These are phyloP conservation scores for Naematelia encephala DNA, from an alignment of 768 basidiomycete genomes.

Conservation along the genomic window DNA sequence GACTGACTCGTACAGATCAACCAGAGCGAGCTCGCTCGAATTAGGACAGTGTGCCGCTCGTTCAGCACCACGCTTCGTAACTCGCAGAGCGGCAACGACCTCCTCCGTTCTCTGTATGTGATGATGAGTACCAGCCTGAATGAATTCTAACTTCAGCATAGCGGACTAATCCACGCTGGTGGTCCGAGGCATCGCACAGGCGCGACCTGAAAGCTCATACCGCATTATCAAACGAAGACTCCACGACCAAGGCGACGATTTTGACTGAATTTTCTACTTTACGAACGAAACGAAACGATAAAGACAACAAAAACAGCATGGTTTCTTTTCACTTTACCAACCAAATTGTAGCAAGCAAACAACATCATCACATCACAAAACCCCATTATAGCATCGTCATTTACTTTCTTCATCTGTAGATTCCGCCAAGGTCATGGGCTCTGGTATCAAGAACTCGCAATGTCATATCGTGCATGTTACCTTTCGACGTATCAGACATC, in stretches of 20 bases:
- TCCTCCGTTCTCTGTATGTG: conserved; percentile 42
- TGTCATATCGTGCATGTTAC: not conserved
- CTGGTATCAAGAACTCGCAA: not conserved
- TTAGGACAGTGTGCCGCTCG: conserved; percentile 35
- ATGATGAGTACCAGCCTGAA: not conserved
- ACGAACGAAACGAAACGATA: not conserved
- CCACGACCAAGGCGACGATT: not conserved
- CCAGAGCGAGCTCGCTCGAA: conserved; percentile 29
- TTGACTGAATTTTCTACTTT: not conserved
- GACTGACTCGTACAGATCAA: conserved; percentile 21
- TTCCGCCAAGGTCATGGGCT: not conserved
- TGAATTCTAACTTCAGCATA: no score
- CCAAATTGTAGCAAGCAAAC: not conserved
- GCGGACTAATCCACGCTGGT: conserved; percentile 22
- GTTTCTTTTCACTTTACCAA: not conserved
- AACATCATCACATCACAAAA: not conserved
- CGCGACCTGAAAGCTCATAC: not conserved
- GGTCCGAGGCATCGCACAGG: conserved; percentile 11
- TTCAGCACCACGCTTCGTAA: conserved; percentile 43
- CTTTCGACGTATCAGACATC: not conserved
- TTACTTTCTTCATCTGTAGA: not conserved
- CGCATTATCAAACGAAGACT: not conserved
- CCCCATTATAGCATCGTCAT: not conserved
- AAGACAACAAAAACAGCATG: not conserved
- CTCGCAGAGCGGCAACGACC: conserved; percentile 47